Evolutionary conservation across 2,329 filamentous ascomycete species (phyloP), one percentile per base, ranked within the genome.

Genomic region (Neurospora sp.): DNA sequence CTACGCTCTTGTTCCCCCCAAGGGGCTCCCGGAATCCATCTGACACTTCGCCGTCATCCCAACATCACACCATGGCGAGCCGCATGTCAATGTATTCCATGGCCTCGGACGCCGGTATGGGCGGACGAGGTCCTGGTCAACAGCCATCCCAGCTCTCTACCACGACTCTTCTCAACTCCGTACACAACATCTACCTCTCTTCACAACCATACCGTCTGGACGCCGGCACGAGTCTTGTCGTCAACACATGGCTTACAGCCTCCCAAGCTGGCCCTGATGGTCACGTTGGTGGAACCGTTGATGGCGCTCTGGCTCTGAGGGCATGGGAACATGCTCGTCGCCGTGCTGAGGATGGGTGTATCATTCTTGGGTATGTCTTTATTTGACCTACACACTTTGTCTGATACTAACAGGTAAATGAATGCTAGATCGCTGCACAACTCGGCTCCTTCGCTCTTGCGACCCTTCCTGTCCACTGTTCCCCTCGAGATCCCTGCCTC

Each of bases 321-420:
- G 93, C 94, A 2, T 99, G 96, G 95, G 96, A 99, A 82, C 96
- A 99, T 83, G 95, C 96, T 70, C 88, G 95, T 74, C 89, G 96
- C 72, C 88, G 96, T 82, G 96, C 96, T 57, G 96, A 99, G 80
- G 96, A 99, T 82, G 94, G 93, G 17, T 97, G 94, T 78, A 91
- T 99, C 73, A 85, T 98, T 69, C 82, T 99, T 74, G 91, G 92
- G 93, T 97, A 85, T 75, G 89, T 81, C 68, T 28, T 75, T 73
- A 77, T 66, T 52, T 23, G 6, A 68, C 67, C 1, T 67, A 46
- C 23, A 41, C 36, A 62, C 15, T 38, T 15, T 3, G 8, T 67
- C 12, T 17, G n/a, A 33, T 67, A 66, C 72, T 76, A 69, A 75
- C 70, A 12, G 73, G 66, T n/a, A 41, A 23, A 66, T 17, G 23